Conservation (phyloP, 805 yeast genomes). For the Candida wancherniae region DNA sequence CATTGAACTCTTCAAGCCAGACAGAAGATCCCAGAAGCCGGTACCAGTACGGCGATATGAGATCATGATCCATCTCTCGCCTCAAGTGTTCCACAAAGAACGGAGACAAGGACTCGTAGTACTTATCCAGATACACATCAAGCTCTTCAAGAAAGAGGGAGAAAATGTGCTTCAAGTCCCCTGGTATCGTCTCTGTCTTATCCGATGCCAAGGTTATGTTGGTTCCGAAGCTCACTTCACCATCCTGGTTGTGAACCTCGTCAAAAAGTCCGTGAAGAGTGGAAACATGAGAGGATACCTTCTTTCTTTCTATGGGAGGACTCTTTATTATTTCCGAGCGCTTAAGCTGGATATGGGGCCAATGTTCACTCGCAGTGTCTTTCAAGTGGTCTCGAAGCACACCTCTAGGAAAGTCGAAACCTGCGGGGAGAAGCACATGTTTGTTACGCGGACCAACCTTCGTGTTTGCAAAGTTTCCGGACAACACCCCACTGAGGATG, state of each 20-base stretch:
- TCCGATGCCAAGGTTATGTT: slow-evolving; percentile 3
- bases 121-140: slow-evolving; percentile 7
- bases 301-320: slow-evolving; percentile 6
- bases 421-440: slow-evolving; percentile 11
- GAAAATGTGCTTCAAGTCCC: slow-evolving; percentile 3
- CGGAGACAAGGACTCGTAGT: slow-evolving; percentile 6
- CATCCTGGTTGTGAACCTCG: slow-evolving; percentile 1
- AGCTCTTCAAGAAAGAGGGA: slow-evolving; percentile 7
- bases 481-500: no score
- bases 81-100: slow-evolving; percentile 4
- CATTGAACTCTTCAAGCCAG: slow-evolving; percentile 18
- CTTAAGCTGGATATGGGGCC: slow-evolving; percentile 3
- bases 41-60: slow-evolving; percentile 14
- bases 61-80: slow-evolving; percentile 2
- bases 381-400: slow-evolving; percentile 4
- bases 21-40: slow-evolving; percentile 19
- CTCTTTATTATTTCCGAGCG: slow-evolving; percentile 1
- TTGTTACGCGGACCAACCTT: no score
- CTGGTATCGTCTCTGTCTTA: slow-evolving; percentile 4
- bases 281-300: no score
- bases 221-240: slow-evolving; percentile 1
- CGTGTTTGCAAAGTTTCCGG: no score
- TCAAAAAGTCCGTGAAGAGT: slow-evolving; percentile 2
- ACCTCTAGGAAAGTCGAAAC: slow-evolving; percentile 3
- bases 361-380: slow-evolving; percentile 6